These are phyloP conservation scores for Echinosophora koreensis DNA, from an alignment of 306 rosid species.

Conservation along the genomic window DNA sequence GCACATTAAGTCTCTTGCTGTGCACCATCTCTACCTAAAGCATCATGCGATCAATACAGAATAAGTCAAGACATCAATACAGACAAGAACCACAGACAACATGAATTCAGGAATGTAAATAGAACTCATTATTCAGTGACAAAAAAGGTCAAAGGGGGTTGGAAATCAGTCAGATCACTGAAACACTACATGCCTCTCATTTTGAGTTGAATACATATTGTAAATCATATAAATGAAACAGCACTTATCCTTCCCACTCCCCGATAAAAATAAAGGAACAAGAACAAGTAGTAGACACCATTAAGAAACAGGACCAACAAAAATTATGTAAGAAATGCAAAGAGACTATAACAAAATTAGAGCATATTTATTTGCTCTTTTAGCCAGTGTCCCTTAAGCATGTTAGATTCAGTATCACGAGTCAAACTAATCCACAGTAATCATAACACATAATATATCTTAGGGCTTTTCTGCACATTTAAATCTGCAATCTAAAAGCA, in stretches of 20 bases:
- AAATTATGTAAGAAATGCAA: constrained; percentile 15
- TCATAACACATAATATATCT: constrained; percentile 33
- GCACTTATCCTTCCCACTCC: background rate
- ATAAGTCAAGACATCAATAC: constrained; percentile 43
- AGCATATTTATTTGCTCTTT: constrained; percentile 4
- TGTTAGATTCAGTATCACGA: constrained; percentile 26
- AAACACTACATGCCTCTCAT: constrained; percentile 19
- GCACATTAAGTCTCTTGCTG: constrained; percentile 93
- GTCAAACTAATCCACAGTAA: constrained; percentile 31
- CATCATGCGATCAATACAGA: constrained; percentile 42
- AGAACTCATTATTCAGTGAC: constrained; percentile 7
- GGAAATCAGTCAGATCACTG: constrained; percentile 15
- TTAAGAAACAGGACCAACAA: background rate
- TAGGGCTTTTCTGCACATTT: constrained; percentile 2
- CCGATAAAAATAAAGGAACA: background rate
- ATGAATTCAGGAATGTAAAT: constrained; percentile 40
- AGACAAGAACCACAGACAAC: constrained; percentile 37
- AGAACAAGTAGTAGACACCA: constrained; percentile 25
- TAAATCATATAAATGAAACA: constrained; percentile 19
- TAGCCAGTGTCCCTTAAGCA: background rate
- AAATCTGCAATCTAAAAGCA: constrained; percentile 38
- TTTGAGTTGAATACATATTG: constrained; percentile 8
- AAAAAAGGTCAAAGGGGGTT: background rate
- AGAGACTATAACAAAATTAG: constrained; percentile 24
- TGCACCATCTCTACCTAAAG: constrained; percentile 96